phyloP scores from a whole-genome alignment of 768 basidiomycete species.

The Psilocybe cubensis region DNA sequence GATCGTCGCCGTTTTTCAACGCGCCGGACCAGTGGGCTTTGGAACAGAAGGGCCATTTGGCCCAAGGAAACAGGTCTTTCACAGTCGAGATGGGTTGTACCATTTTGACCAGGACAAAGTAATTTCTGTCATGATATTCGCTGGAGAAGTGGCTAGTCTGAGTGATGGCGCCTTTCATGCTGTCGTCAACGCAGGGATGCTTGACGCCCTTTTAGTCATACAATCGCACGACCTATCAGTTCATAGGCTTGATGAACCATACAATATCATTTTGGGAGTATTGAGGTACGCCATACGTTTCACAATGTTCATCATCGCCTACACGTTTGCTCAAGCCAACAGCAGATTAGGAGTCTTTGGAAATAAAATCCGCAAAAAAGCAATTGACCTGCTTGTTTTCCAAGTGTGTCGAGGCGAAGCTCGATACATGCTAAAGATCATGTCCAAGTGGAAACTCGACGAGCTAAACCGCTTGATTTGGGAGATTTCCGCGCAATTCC shows the following conservation, averaged over 20 bases:
- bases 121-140: constrained; percentile 9
- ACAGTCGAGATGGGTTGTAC: constrained; percentile 13
- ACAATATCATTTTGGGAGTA: constrained; percentile 6
- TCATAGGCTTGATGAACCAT: constrained; percentile 6
- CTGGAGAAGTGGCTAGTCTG: constrained; percentile 1
- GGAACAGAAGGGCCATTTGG: not conserved
- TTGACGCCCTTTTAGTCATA: constrained; percentile 10
- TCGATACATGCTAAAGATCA: constrained; percentile 5
- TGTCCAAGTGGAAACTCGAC: constrained; percentile 2
- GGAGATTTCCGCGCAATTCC: constrained; percentile 12
- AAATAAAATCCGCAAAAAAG: constrained; percentile 10
- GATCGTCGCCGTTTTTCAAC: constrained; percentile 1
- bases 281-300: constrained; percentile 1
- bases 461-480: constrained; percentile 8
- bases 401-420: constrained; percentile 13
- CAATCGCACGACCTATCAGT: constrained; percentile 12
- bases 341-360: constrained; percentile 3
- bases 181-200: constrained; percentile 10
- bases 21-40: constrained; percentile 3
- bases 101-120: constrained; percentile 10
- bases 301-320: not conserved
- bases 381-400: constrained; percentile 13
- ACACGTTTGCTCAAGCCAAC: not conserved
- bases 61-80: not conserved
- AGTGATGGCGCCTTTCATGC: constrained; percentile 6